phyloP scores from a whole-genome alignment of 352 stramenopile species.

The Sclerospora graminicola region DNA sequence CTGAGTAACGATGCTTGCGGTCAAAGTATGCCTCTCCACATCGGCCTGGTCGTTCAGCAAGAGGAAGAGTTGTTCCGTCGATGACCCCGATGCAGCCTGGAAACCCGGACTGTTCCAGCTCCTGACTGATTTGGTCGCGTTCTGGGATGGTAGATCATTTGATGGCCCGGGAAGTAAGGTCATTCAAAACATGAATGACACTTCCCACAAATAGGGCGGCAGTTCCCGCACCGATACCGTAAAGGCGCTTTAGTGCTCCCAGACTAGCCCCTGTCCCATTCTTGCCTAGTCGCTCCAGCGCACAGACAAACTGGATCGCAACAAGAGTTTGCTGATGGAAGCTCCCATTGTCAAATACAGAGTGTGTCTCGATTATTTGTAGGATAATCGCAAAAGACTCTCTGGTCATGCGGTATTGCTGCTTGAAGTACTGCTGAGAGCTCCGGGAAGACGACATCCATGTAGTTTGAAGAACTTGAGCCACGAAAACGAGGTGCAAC shows the following conservation, averaged over 20 bases:
- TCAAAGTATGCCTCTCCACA: not conserved
- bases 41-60: not conserved
- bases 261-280: not conserved
- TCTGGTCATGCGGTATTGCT: no score
- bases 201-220: not conserved
- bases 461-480: no score
- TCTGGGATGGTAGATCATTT: not conserved
- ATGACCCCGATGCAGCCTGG: not conserved
- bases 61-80: not conserved
- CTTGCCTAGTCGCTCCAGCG: not conserved
- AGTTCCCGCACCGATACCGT: not conserved
- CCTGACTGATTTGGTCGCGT: not conserved
- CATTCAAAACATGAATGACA: not conserved
- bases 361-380: no score
- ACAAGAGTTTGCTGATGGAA: not conserved
- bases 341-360: not conserved
- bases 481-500: no score
- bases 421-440: no score
- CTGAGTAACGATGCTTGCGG: not conserved
- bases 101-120: not conserved
- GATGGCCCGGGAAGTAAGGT: not conserved
- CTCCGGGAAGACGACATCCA: no score
- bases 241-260: not conserved
- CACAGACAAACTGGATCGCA: not conserved
- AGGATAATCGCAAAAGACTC: no score